These are phyloP conservation scores for Trichosporon sp. DNA, from an alignment of 1,284 basidiomycete species.

Conservation along the genomic window DNA sequence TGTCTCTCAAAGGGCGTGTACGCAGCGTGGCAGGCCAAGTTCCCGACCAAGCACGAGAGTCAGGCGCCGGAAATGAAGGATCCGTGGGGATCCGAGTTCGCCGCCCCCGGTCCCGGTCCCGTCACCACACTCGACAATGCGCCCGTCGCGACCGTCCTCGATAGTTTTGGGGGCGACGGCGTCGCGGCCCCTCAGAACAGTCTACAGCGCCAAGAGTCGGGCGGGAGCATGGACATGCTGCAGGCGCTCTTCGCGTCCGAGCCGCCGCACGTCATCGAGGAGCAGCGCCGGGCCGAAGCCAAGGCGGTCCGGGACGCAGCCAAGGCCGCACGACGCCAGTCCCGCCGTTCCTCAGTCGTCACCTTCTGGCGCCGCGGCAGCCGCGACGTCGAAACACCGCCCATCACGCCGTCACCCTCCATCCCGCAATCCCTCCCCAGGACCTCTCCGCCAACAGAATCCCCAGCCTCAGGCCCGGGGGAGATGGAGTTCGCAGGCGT, in stretches of 20 bases:
- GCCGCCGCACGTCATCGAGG: conserved; percentile 24
- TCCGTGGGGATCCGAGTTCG: not conserved
- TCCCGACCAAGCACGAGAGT: not conserved
- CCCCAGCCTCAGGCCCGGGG: not conserved
- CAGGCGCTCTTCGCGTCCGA: conserved; percentile 27
- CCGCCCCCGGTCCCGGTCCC: not conserved
- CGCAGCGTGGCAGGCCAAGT: conserved; percentile 22
- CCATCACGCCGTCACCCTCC: not conserved
- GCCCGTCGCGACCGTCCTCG: not conserved
- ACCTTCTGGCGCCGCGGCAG: conserved; percentile 14
- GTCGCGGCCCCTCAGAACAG: conserved; percentile 1
- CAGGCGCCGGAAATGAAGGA: not conserved
- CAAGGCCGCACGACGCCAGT: not conserved
- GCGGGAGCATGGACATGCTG: conserved; percentile 28
- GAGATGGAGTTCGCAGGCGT: conserved; percentile 29
- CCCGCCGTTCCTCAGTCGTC: not conserved
- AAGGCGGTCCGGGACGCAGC: conserved; percentile 7
- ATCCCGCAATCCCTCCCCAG: not conserved
- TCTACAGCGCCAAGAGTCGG: conserved; percentile 17
- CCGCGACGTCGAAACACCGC: conserved; percentile 5
- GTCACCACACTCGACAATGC: not conserved
- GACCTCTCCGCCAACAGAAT: not conserved
- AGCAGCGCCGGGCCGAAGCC: conserved; percentile 18
- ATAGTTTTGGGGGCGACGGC: not conserved
- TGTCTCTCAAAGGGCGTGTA: conserved; percentile 26